Evolutionary conservation across 331 rosid species (phyloP).

Genomic region (Stylosanthes scabra): DNA sequence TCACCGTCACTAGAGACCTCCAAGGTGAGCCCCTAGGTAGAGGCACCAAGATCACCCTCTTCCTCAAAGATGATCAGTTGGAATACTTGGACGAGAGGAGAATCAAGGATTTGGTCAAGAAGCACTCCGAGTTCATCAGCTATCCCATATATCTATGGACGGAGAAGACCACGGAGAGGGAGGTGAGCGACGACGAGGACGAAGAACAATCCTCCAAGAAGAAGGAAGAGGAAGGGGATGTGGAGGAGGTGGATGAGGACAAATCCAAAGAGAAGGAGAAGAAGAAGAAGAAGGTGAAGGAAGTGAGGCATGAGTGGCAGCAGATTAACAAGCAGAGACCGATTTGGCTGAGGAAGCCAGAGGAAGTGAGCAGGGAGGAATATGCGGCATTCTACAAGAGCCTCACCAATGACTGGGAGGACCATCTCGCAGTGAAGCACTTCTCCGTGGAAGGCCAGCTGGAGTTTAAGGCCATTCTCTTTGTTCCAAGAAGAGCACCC

Average conservation of each 20-base stretch:
- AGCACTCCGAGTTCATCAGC: slow-evolving; percentile 72
- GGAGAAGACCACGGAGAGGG: slow-evolving; percentile 69
- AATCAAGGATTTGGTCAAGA: slow-evolving; percentile 70
- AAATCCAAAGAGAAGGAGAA: slow-evolving; percentile 51
- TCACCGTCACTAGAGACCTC: slow-evolving; percentile 62
- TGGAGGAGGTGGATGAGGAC: slow-evolving; percentile 65
- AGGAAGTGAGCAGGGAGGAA: slow-evolving; percentile 62
- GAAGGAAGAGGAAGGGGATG: slow-evolving; percentile 59
- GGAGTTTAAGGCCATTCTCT: slow-evolving; percentile 63
- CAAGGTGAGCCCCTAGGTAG: slow-evolving; percentile 62
- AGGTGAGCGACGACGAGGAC: slow-evolving; percentile 63
- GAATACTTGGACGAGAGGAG: slow-evolving; percentile 74
- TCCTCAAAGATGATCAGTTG: slow-evolving; percentile 71
- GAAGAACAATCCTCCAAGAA: slow-evolving; percentile 58
- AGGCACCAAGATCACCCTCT: slow-evolving; percentile 71
- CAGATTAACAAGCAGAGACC: slow-evolving; percentile 73
- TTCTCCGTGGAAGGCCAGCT: slow-evolving; percentile 75
- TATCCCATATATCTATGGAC: slow-evolving; percentile 70
- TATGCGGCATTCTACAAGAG: slow-evolving; percentile 76
- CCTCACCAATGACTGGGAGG: slow-evolving; percentile 75
- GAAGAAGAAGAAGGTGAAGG: slow-evolving; percentile 68
- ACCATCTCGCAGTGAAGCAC: slow-evolving; percentile 66
- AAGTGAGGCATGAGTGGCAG: slow-evolving; percentile 67
- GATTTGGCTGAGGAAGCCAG: slow-evolving; percentile 71
- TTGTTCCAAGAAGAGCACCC: slow-evolving; percentile 67